A percentile compares a stretch with the other conserved stretches of the same genome.
phyloP scores from a whole-genome alignment of 192 early-diverging fungal genomes.

The Backusella westeae region DNA sequence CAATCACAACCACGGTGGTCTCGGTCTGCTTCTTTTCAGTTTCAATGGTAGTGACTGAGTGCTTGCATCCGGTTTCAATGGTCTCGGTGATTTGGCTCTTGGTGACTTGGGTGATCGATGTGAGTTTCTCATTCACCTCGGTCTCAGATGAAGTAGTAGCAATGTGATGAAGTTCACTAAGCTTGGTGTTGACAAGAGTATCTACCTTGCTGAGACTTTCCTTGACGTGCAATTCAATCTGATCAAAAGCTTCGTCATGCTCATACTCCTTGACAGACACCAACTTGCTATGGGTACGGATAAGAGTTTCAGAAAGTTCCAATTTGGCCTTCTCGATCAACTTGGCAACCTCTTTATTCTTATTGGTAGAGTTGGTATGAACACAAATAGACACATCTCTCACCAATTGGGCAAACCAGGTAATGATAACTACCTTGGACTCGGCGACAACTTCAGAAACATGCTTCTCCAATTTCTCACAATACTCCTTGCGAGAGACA shows the following conservation, averaged over 20 bases:
- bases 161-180: constrained; percentile 11
- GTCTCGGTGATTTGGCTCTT: background rate
- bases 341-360: constrained; percentile 5
- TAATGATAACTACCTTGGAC: constrained; percentile 5
- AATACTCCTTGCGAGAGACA: constrained; percentile 9
- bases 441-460: constrained; percentile 16
- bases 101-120: background rate
- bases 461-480: background rate
- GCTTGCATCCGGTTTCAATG: background rate
- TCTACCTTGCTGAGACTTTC: background rate
- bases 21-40: background rate
- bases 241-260: background rate
- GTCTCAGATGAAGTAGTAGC: background rate
- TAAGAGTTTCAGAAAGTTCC: background rate
- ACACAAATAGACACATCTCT: constrained; percentile 7
- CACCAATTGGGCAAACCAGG: constrained; percentile 16
- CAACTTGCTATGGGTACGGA: background rate
- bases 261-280: background rate
- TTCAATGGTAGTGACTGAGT: constrained; percentile 1
- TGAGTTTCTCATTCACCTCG: constrained; percentile 6
- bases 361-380: background rate
- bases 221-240: background rate
- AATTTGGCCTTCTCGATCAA: background rate
- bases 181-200: background rate
- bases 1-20: constrained; percentile 9